Base-by-base conservation (phyloP, 192 early-diverging fungal species). In the Rhizophagus sp. region DNA sequence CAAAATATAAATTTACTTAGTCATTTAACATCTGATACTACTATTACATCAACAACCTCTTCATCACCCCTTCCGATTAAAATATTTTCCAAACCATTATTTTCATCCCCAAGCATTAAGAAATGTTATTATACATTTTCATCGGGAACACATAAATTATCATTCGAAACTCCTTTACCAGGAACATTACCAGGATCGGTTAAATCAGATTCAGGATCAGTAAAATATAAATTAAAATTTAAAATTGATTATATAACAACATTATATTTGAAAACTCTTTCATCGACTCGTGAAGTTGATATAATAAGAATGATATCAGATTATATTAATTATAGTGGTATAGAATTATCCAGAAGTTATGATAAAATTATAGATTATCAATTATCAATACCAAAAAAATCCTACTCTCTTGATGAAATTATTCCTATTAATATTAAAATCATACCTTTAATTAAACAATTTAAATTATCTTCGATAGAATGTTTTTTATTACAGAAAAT, bases 361-460 rank as follows among this genome's bases (percentile, higher is more conserved):
- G 19, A 77, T 19, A 17, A 47, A 25, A 25, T 77, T 39, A 8
- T 77, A 4, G 82, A 88, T 3, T 91, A 91, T 71, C 83, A 87
- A 33, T 86, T 92, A 5, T 84, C 84, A 22, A 83, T 89, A 41
- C 91, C 90, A 8, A 88, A 88, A 2, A 79, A 89, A 81, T 83
- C 87, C 12, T 89, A 85, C 41, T 81, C 83, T 34, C 85, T 90
- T 62, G 88, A 88, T 39, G 63, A 82, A 2, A n/a, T 9, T 0
- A 88, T 91, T 50, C 85, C 86, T 12, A 79, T 89, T 2, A 73
- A 82, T 15, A 79, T 91, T 30, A 82, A 84, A 62, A 73, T 92
- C 0, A 84, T 83, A 25, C 89, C 90, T 36, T 83, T 84, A 27
- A 27, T 47, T 62, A 86, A 88, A 66, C 83, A 86, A 50, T 49